Percentiles rank a stretch among this genome's conserved stretches.
phyloP scores from a whole-genome alignment of 139 green algal genomes.

The Diplosphaera chodatii region DNA sequence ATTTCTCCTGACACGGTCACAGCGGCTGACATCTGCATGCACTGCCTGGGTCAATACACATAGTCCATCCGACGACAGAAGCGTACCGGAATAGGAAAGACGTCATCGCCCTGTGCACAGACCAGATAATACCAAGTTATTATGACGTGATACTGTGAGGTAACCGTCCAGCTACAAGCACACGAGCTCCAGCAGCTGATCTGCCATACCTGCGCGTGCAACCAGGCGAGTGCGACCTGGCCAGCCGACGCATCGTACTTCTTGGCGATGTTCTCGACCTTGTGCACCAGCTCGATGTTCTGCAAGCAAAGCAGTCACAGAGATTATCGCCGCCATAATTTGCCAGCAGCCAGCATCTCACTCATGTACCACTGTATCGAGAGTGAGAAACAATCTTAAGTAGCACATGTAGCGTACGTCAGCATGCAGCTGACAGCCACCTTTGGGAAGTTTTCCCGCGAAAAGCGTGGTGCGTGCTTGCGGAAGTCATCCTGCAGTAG shows the following conservation, averaged over 20 bases:
- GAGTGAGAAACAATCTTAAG: neutral
- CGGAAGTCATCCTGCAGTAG: neutral
- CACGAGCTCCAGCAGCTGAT: no score
- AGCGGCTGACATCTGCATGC: no score
- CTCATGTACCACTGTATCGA: neutral
- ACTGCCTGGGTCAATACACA: no score
- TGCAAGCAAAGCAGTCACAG: constrained; percentile 15
- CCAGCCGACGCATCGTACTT: constrained; percentile 53
- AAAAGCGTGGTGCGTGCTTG: no score
- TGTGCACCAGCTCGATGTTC: constrained; percentile 59
- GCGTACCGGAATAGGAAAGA: no score
- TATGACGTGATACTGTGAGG: no score
- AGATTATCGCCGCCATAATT: neutral
- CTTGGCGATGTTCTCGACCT: constrained; percentile 35
- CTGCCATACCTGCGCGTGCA: constrained; percentile 56
- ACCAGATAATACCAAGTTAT: no score
- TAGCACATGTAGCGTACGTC: neutral
- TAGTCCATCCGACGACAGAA: no score
- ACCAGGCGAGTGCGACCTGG: constrained; percentile 74
- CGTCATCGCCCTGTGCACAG: no score
- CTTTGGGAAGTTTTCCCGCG: constrained; percentile 26
- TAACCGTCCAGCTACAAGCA: no score
- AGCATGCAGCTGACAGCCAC: neutral
- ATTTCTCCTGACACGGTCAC: no score
- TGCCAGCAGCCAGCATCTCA: neutral